Evolutionary conservation across 2,329 filamentous ascomycete species (phyloP), one percentile per base, ranked within the genome.

Genomic region (Ascochyta fabae): DNA sequence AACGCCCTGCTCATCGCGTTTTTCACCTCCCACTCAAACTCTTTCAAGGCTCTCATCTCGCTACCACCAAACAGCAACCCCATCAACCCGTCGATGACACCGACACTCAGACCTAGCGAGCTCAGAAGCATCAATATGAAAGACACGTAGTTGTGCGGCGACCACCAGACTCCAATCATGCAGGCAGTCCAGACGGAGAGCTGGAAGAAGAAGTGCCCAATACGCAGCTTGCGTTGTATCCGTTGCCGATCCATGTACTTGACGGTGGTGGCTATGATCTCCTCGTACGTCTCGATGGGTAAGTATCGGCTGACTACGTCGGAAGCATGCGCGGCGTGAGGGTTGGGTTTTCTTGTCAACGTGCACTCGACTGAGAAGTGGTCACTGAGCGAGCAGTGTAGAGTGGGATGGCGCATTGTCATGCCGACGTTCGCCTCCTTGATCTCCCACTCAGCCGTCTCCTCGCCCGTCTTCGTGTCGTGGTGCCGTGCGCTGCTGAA

Each of bases 341-440:
- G 59, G 24, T 58, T 52, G 26, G 61, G 56, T 22, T 58, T 53
- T 33, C 73, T 67, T 5, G 62, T 67, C 56, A 98, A 81, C 0
- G 91, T 92, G 6, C 91, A 88, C 72, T 94, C 89, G 48, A 98
- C 89, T 22, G 91, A 92, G 74, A 97, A 98, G 74, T 98, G 95
- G 71, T 99, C 94, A 66, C 92, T 97, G 24, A 98, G 82, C 1
- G 92, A 96, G 77, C 92, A 96, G 59, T 86, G 83, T 1, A 97
- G 81, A 1, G 84, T 85, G 0, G 92, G 91, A 75, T 97, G 93
- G 9, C 91, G 87, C 71, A 89, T 84, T 19, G 86, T 88, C 86
- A 97, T 92, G 56, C 89, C 88, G 1, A 99, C 89, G 45, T 86
- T 83, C 3, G 85, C 88, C 7, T 84, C 81, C 56, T 86, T 82